A percentile compares a stretch with the other conserved stretches of the same genome.
Evolutionary conservation across 306 rosid genomes (phyloP).

Genomic region (Delonix regia): DNA sequence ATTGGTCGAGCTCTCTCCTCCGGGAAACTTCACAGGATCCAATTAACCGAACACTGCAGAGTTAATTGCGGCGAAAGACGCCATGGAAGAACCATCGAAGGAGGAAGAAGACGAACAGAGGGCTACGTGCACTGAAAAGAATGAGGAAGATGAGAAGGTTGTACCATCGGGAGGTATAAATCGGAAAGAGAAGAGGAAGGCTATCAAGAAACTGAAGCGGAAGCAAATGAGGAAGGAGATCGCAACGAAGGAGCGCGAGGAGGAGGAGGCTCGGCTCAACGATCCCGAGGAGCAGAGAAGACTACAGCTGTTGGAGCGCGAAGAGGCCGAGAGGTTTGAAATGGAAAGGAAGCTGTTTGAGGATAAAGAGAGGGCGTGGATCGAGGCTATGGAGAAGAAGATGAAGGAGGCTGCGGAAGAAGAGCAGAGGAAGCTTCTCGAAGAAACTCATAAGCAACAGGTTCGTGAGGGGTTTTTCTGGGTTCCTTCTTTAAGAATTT

Average conservation of each 20-base stretch:
- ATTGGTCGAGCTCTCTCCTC: no score
- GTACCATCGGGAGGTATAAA: constrained; percentile 10
- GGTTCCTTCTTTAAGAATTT: neutral
- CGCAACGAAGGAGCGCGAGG: constrained; percentile 58
- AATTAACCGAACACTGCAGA: neutral
- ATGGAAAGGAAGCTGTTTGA: constrained; percentile 60
- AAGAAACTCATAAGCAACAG: constrained; percentile 43
- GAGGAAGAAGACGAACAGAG: constrained; percentile 24
- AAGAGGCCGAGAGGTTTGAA: constrained; percentile 67
- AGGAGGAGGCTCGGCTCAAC: constrained; percentile 61
- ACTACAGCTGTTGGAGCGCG: constrained; percentile 46
- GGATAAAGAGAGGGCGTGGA: constrained; percentile 76
- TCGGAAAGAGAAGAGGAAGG: constrained; percentile 90
- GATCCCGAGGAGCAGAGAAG: constrained; percentile 69
- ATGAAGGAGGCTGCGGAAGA: constrained; percentile 46
- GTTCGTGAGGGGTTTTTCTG: constrained; percentile 25
- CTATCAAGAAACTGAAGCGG: constrained; percentile 74
- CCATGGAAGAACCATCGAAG: constrained; percentile 24
- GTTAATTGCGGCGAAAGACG: constrained; percentile 3
- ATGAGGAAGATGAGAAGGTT: neutral
- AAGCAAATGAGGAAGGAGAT: constrained; percentile 66
- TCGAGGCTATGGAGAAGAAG: constrained; percentile 58
- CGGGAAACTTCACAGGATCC: neutral
- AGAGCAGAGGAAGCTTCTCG: constrained; percentile 48
- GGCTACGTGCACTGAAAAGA: neutral